Percentiles rank a stretch among this genome's conserved stretches.
These are phyloP conservation scores for Syncephalastrum contaminatum DNA, from an alignment of 371 early-diverging fungal genomes.

Conservation along the genomic window DNA sequence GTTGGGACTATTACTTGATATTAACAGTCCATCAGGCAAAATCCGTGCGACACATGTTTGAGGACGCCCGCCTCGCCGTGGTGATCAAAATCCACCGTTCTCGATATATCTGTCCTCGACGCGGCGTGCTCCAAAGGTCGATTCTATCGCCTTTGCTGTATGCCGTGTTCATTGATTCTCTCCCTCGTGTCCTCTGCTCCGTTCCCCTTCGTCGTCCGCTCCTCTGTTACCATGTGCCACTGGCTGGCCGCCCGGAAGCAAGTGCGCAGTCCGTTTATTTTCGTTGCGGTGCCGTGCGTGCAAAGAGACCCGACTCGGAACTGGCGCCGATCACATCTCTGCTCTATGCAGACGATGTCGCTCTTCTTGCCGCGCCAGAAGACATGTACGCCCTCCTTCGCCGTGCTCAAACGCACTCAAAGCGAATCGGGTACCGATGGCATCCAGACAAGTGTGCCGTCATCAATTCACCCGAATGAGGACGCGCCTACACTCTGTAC, in stretches of 20 bases:
- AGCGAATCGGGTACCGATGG: constrained; percentile 21
- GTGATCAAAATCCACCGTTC: neutral
- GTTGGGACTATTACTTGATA: too few species aligned
- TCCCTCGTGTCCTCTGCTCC: constrained; percentile 10
- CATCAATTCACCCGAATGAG: too few species aligned
- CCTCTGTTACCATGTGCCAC: neutral
- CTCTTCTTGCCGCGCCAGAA: constrained; percentile 7
- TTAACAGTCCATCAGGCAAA: too few species aligned
- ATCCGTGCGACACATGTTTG: constrained; percentile 5
- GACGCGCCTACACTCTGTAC: neutral
- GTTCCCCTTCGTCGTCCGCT: neutral
- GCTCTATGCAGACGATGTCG: constrained; percentile 19
- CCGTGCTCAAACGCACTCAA: constrained; percentile 14
- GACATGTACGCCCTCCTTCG: constrained; percentile 10
- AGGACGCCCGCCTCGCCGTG: constrained; percentile 5
- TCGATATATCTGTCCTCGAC: constrained; percentile 3
- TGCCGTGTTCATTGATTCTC: constrained; percentile 22
- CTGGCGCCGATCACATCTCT: constrained; percentile 7
- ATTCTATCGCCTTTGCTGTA: constrained; percentile 22
- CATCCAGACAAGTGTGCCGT: constrained; percentile 25
- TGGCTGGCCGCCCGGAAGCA: constrained; percentile 1
- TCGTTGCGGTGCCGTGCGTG: neutral
- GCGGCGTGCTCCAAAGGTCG: constrained; percentile 27
- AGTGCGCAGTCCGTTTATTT: neutral
- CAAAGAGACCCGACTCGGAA: neutral